Percentiles rank a stretch among this genome's conserved stretches.
Evolutionary conservation across 331 rosid genomes (phyloP).

Genomic region (Arachis monticola): DNA sequence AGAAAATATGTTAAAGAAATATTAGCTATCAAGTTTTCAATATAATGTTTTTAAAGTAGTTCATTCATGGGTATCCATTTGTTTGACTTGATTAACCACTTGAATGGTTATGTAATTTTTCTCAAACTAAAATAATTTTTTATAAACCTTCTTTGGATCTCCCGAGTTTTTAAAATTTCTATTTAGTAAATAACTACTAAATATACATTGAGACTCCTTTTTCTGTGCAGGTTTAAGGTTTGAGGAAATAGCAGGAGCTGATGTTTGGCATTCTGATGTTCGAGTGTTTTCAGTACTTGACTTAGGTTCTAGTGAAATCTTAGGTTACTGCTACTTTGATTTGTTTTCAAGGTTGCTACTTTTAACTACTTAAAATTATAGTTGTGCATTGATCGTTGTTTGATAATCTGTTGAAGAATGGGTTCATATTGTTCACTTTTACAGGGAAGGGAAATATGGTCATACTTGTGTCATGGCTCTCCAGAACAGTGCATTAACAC

Average conservation of each 20-base stretch:
- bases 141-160: neutral
- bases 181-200: neutral
- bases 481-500: conserved; percentile 80
- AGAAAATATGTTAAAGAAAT: conserved; percentile 20
- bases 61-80: conserved; percentile 5
- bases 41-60: conserved; percentile 6
- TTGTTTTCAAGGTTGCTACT: conserved; percentile 66
- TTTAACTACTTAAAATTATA: conserved; percentile 6
- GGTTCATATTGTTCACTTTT: conserved; percentile 38
- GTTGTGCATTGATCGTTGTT: conserved; percentile 24
- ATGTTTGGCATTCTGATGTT: conserved; percentile 92
- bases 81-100: neutral
- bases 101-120: conserved; percentile 6
- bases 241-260: conserved; percentile 75
- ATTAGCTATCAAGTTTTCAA: conserved; percentile 11
- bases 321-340: conserved; percentile 92
- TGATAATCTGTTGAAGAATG: conserved; percentile 33
- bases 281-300: conserved; percentile 73
- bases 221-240: conserved; percentile 73
- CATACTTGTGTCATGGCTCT: conserved; percentile 90
- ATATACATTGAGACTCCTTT: conserved; percentile 27
- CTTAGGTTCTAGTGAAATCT: conserved; percentile 73
- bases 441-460: conserved; percentile 85
- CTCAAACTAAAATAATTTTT: neutral
- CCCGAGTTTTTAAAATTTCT: conserved; percentile 5